Conservation (phyloP, 305 asterid species). For the Rubia occidens region DNA sequence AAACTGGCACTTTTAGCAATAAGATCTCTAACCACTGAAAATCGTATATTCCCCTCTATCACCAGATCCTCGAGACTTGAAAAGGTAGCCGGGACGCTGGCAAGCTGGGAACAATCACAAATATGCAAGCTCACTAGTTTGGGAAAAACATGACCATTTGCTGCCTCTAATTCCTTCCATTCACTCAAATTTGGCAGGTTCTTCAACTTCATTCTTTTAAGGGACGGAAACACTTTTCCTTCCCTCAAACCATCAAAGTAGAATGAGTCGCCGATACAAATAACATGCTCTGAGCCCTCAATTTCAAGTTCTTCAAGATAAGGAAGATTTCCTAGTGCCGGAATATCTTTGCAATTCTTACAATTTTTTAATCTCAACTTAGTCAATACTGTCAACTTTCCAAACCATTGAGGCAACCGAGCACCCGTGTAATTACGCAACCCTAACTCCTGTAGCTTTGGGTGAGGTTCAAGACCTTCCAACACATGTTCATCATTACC, state of each 20-base stretch:
- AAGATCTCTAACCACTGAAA: too few species aligned
- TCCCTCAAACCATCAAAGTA: too few species aligned
- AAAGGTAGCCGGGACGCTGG: neutral
- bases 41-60: too few species aligned
- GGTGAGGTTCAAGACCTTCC: constrained; percentile 13
- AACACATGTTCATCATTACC: constrained; percentile 19
- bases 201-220: neutral
- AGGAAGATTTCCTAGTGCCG: neutral
- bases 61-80: neutral
- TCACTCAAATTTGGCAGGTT: constrained; percentile 13
- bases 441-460: neutral
- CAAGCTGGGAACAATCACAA: neutral
- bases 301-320: neutral
- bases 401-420: constrained; percentile 28
- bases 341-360: constrained; percentile 10
- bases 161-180: constrained; percentile 19
- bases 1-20: too few species aligned
- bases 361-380: neutral
- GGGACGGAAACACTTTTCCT: too few species aligned
- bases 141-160: constrained; percentile 18
- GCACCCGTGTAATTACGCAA: constrained; percentile 17
- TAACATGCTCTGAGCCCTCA: neutral
- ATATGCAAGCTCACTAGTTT: constrained; percentile 9
- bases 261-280: neutral
- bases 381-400: constrained; percentile 18